These are phyloP conservation scores for Haplosporangium sp. DNA, from an alignment of 371 early-diverging fungal species.

Conservation along the genomic window DNA sequence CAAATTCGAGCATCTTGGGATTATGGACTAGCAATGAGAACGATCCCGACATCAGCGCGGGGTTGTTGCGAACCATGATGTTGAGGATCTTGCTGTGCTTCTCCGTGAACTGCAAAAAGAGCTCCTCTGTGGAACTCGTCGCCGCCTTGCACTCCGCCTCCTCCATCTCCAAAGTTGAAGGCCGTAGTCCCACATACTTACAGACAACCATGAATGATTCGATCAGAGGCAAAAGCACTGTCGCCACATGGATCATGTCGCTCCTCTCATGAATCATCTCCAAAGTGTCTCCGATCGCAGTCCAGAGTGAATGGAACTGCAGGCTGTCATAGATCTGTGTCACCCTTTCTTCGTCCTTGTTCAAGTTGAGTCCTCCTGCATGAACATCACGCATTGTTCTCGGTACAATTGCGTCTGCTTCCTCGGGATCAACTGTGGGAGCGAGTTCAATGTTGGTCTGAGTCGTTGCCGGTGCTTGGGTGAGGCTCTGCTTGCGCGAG, in stretches of 20 bases:
- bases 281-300: constrained; percentile 79
- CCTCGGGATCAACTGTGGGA: constrained; percentile 58
- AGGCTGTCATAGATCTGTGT: constrained; percentile 78
- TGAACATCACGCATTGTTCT: constrained; percentile 45
- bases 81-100: constrained; percentile 96
- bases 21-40: constrained; percentile 96
- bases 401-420: constrained; percentile 50
- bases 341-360: constrained; percentile 67
- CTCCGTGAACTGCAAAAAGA: constrained; percentile 92
- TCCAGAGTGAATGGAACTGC: constrained; percentile 83
- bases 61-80: constrained; percentile 97
- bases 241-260: constrained; percentile 90
- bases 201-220: constrained; percentile 98
- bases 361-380: constrained; percentile 32
- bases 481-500: constrained; percentile 56
- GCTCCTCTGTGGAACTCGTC: constrained; percentile 66
- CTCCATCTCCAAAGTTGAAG: constrained; percentile 50
- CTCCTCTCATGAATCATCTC: constrained; percentile 77
- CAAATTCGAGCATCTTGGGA: constrained; percentile 97
- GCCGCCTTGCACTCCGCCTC: constrained; percentile 38
- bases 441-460: constrained; percentile 55
- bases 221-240: constrained; percentile 93
- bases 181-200: constrained; percentile 67
- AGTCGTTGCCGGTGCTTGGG: constrained; percentile 27
- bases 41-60: constrained; percentile 94